phyloP scores from a whole-genome alignment of 805 yeast species.

The Ogataea saltuana region DNA sequence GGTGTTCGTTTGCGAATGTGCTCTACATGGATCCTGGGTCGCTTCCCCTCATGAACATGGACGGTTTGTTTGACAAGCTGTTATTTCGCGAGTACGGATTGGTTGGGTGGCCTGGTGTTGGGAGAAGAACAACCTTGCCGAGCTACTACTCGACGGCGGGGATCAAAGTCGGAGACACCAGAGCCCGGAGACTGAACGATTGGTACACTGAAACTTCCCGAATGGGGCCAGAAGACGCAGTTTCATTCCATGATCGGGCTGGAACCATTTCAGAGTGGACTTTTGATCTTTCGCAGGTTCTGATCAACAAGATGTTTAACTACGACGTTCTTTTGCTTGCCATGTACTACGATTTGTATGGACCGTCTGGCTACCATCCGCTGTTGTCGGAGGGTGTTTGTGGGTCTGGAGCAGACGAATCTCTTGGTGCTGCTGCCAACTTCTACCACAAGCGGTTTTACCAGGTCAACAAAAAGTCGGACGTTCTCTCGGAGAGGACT shows the following conservation, averaged over 20 bases:
- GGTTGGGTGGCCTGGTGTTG: slow-evolving; percentile 70
- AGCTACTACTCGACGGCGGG: slow-evolving; percentile 44
- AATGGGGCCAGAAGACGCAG: neutral
- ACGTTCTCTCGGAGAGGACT: slow-evolving; percentile 40
- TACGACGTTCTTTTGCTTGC: slow-evolving; percentile 45
- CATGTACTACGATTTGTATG: slow-evolving; percentile 47
- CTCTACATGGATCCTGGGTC: slow-evolving; percentile 46
- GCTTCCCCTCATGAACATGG: slow-evolving; percentile 40
- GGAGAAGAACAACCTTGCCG: slow-evolving; percentile 67
- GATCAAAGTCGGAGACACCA: slow-evolving; percentile 13
- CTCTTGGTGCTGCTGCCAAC: slow-evolving; percentile 48
- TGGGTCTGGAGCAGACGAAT: slow-evolving; percentile 55
- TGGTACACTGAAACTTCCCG: slow-evolving; percentile 8
- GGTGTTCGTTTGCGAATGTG: slow-evolving; percentile 44
- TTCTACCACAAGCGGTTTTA: slow-evolving; percentile 41
- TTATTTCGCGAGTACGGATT: slow-evolving; percentile 54
- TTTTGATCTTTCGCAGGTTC: slow-evolving; percentile 49
- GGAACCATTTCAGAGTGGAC: slow-evolving; percentile 49
- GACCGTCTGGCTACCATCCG: slow-evolving; percentile 42
- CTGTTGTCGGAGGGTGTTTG: slow-evolving; percentile 41
- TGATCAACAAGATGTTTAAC: slow-evolving; percentile 46
- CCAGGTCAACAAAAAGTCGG: slow-evolving; percentile 44
- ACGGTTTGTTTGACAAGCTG: slow-evolving; percentile 32
- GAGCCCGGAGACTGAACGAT: slow-evolving; percentile 12
- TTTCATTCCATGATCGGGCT: slow-evolving; percentile 42